Base-by-base conservation (phyloP, 164 flowering plant genomes). In the Stephania japonica region DNA sequence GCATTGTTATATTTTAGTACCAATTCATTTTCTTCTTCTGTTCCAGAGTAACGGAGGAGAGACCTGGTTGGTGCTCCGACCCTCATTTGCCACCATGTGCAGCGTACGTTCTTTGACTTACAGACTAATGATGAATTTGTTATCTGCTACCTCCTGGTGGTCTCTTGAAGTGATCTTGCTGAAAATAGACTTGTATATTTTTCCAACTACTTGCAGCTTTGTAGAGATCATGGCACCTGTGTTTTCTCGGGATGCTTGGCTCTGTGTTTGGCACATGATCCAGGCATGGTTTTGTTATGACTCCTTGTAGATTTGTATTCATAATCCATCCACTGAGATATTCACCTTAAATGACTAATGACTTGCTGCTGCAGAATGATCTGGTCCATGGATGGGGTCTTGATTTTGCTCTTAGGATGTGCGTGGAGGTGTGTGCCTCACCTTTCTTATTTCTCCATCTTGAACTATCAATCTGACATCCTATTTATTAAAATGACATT, bases 341-440 rank as follows among this genome's bases (percentile, higher is more conserved):
- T 14, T 63, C n/a, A 42, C 18, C 50, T 47, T 21, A 72, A 43
- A 25, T 12, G 47, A 24, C 56, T 49, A 47, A 13, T 47, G 12
- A 47, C 16, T 12, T 68, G 53, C 21, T 12, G 66, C 72, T 86
- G 85, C 88, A 94, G 98, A 94, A 94, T 79, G 98, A 94, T 78
- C 84, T 94, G 84, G 87, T 94, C 42, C 98, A 94, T 75, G 98
- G 99, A 67, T 94, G 99, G 97, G 99, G 99, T 67, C 89, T 94
- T 24, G 99, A 92, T 79, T 90, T 92, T 81, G 97, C 96, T 70
- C 88, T 94, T 38, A 81, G 85, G 75, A 89, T 72, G 85, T 94
- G 99, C 66, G 97, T 89, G 13, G 90, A 94, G 86, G 94, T 88
- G 24, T 71, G 89, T 79, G 25, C n/a, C 69, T 43, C 26, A 4